A percentile compares a stretch with the other conserved stretches of the same genome.
Evolutionary conservation across 2,329 filamentous ascomycete species (phyloP).

Genomic region (Monosporascus sp.): DNA sequence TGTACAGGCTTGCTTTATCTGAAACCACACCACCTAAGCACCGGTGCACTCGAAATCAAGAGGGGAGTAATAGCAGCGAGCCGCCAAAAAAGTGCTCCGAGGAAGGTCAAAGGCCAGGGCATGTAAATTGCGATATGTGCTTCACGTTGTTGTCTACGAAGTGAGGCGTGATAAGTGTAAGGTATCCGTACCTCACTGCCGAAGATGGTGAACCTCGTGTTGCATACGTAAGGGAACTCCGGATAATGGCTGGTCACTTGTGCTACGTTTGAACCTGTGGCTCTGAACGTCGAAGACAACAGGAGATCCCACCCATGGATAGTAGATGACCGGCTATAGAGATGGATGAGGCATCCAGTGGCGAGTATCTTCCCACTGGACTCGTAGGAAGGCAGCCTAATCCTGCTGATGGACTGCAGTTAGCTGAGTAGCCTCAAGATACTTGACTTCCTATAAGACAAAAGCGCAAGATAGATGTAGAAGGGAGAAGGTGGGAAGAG

Average conservation of each 20-base stretch:
- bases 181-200: slow-evolving; percentile 9
- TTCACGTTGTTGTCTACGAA: not conserved
- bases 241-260: slow-evolving; percentile 14
- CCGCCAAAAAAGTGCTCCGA: not conserved
- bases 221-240: slow-evolving; percentile 15
- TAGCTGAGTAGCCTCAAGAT: not conserved
- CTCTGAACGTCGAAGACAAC: slow-evolving; percentile 14
- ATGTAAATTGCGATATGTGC: not conserved
- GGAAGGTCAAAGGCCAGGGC: not conserved
- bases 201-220: slow-evolving; percentile 14
- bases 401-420: not conserved
- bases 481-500: not conserved
- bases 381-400: not conserved
- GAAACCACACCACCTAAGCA: not conserved
- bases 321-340: slow-evolving; percentile 19
- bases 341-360: slow-evolving; percentile 13
- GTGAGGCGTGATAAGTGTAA: not conserved
- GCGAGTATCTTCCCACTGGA: too few relatives aligned
- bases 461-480: not conserved
- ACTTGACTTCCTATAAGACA: not conserved
- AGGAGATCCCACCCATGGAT: slow-evolving; percentile 22
- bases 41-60: too few relatives aligned
- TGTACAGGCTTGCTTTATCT: not conserved
- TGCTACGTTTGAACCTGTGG: slow-evolving; percentile 18
- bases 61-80: not conserved